phyloP scores from a whole-genome alignment of 208 protist species.

The Trypanosoma theileri region DNA sequence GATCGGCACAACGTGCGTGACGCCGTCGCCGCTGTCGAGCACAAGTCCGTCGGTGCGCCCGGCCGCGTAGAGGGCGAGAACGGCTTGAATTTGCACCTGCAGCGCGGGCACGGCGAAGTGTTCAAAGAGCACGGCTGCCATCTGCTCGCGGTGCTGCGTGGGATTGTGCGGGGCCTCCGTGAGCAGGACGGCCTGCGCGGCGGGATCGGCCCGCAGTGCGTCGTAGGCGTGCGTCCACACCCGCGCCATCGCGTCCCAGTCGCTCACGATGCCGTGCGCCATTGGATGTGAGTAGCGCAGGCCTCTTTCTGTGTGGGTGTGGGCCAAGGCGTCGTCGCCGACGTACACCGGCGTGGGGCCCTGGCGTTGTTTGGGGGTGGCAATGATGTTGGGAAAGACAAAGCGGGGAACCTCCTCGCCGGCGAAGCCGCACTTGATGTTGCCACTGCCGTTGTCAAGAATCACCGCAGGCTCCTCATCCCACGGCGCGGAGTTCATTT shows the following conservation, averaged over 20 bases:
- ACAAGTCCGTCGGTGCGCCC: slow-evolving; percentile 92
- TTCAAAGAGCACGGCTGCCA: slow-evolving; percentile 95
- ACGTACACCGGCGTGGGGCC: slow-evolving; percentile 93
- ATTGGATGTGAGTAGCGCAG: slow-evolving; percentile 94
- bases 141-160: slow-evolving; percentile 93
- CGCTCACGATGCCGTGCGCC: slow-evolving; percentile 95
- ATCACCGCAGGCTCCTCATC: slow-evolving; percentile 72
- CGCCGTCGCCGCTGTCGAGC: slow-evolving; percentile 92
- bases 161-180: slow-evolving; percentile 93
- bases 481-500: slow-evolving; percentile 41
- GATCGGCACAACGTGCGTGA: slow-evolving; percentile 92
- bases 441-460: slow-evolving; percentile 85
- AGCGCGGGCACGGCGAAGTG: slow-evolving; percentile 86
- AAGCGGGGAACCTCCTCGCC: slow-evolving; percentile 96
- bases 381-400: slow-evolving; percentile 96
- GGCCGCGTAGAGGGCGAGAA: slow-evolving; percentile 94
- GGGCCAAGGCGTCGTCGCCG: slow-evolving; percentile 91
- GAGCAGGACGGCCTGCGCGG: slow-evolving; percentile 95
- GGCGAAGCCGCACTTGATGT: slow-evolving; percentile 95
- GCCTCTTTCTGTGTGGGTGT: too few relatives aligned
- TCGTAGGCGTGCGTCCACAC: slow-evolving; percentile 98
- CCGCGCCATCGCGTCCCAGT: slow-evolving; percentile 98
- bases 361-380: slow-evolving; percentile 92
- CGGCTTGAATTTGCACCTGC: slow-evolving; percentile 95
- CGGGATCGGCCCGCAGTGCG: slow-evolving; percentile 94